These are phyloP conservation scores for Diphasiastrum complanatum DNA, from an alignment of 83 land plant species.

Conservation along the genomic window DNA sequence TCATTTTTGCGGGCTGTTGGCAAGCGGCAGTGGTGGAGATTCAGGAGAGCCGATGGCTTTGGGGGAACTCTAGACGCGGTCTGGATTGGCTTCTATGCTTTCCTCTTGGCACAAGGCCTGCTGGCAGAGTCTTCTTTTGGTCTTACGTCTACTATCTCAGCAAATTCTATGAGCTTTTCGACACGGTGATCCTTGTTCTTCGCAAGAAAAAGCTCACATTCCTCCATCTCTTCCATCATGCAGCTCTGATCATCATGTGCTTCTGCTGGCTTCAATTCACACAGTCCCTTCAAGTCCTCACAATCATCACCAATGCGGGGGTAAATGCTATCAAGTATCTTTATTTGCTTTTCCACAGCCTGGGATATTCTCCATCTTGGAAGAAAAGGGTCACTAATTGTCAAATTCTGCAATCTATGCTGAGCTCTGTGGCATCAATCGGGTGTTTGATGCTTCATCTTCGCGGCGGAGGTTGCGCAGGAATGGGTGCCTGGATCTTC, in stretches of 20 bases:
- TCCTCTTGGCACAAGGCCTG: slow-evolving; percentile 36
- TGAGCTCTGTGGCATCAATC: slow-evolving; percentile 56
- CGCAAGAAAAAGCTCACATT: slow-evolving; percentile 55
- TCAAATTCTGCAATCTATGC: slow-evolving; percentile 79
- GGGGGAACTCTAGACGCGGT: background rate
- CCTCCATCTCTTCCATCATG: slow-evolving; percentile 91
- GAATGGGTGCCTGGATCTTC: slow-evolving; percentile 69
- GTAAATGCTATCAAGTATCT: slow-evolving; percentile 79
- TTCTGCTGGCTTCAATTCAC: slow-evolving; percentile 55
- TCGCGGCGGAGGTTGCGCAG: slow-evolving; percentile 58
- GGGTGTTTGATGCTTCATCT: slow-evolving; percentile 56
- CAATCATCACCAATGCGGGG: slow-evolving; percentile 67
- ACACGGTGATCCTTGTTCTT: slow-evolving; percentile 65
- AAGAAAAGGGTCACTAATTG: slow-evolving; percentile 69
- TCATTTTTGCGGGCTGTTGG: slow-evolving; percentile 58
- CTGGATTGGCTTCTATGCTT: slow-evolving; percentile 43
- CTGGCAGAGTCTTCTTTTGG: slow-evolving; percentile 69
- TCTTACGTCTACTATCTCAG: slow-evolving; percentile 68
- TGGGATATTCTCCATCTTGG: slow-evolving; percentile 61
- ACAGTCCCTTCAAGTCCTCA: slow-evolving; percentile 64
- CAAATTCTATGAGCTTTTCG: slow-evolving; percentile 55
- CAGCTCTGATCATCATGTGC: slow-evolving; percentile 76
- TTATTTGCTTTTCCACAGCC: slow-evolving; percentile 58
- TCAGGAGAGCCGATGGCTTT: slow-evolving; percentile 21
- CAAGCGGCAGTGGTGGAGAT: slow-evolving; percentile 35